Evolutionary conservation across 208 protist genomes (phyloP).

Genomic region (Acanthamoeba royreba): DNA sequence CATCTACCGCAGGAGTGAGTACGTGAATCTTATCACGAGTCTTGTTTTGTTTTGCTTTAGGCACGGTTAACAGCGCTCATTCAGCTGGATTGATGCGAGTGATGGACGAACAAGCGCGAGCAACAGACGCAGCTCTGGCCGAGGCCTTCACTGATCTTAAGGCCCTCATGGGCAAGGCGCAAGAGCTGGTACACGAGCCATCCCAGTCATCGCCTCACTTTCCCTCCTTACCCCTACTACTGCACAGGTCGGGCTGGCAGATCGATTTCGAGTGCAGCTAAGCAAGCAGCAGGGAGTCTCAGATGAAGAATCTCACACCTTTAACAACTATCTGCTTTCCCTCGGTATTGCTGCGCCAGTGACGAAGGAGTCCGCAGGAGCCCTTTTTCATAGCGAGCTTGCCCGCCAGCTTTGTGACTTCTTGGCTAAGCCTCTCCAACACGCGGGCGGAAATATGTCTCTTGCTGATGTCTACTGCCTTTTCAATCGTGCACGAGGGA

Average conservation of each 20-base stretch:
- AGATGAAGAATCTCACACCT: constrained; percentile 4
- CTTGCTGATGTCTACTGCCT: constrained; percentile 67
- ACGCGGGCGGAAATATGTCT: constrained; percentile 52
- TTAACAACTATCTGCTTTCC: constrained; percentile 50
- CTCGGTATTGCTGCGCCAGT: constrained; percentile 66
- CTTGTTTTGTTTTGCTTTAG: not conserved
- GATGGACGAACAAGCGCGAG: constrained; percentile 43
- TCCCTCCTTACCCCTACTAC: too few relatives aligned
- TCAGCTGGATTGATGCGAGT: constrained; percentile 43
- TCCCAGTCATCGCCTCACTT: too few relatives aligned
- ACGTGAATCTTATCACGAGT: not conserved
- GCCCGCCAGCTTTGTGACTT: constrained; percentile 65
- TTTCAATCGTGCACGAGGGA: constrained; percentile 65
- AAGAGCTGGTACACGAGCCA: constrained; percentile 67
- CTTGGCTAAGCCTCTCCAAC: constrained; percentile 7
- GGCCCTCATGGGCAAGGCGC: constrained; percentile 62
- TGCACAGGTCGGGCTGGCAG: not conserved
- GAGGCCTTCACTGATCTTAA: constrained; percentile 62
- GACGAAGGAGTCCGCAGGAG: constrained; percentile 67
- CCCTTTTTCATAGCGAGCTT: constrained; percentile 56
- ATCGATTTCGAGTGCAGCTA: not conserved
- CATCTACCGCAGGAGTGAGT: not conserved
- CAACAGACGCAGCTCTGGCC: constrained; percentile 40
- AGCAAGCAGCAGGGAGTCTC: not conserved
- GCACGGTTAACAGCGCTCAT: not conserved